Conservation (phyloP, 2,329 filamentous ascomycete genomes). For the Bretziella fagacearum region DNA sequence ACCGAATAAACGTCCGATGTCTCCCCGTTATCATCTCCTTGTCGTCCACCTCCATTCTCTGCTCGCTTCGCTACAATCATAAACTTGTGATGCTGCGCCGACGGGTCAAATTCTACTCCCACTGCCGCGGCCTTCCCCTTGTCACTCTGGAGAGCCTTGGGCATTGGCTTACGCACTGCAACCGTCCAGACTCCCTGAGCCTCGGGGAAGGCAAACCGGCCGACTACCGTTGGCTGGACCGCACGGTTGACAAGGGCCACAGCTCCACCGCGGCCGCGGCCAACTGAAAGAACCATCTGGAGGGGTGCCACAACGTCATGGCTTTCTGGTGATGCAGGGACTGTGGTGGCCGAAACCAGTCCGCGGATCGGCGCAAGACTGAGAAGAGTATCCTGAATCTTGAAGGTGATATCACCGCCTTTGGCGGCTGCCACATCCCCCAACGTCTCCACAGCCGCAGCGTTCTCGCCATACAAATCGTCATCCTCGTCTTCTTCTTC, state of each 20-base stretch:
- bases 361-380: constrained; percentile 69
- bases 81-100: constrained; percentile 55
- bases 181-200: constrained; percentile 71
- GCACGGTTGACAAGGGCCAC: constrained; percentile 63
- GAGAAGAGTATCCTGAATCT: constrained; percentile 56
- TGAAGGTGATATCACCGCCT: constrained; percentile 52
- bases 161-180: constrained; percentile 47
- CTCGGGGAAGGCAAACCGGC: constrained; percentile 53
- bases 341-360: constrained; percentile 46
- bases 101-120: constrained; percentile 33
- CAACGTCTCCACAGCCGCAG: not conserved
- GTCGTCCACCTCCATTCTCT: no score
- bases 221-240: constrained; percentile 55
- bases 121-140: constrained; percentile 33
- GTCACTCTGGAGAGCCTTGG: constrained; percentile 34
- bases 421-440: constrained; percentile 21
- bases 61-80: constrained; percentile 58
- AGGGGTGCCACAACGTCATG: constrained; percentile 20
- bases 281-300: constrained; percentile 43
- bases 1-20: constrained; percentile 63
- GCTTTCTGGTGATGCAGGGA: constrained; percentile 33
- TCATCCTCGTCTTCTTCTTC: constrained; percentile 46
- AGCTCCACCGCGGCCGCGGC: constrained; percentile 47
- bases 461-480: constrained; percentile 35
- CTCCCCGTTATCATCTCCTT: constrained; percentile 49